These are phyloP conservation scores for Leccinum disarticulatum DNA, from an alignment of 768 basidiomycete genomes.

Conservation along the genomic window DNA sequence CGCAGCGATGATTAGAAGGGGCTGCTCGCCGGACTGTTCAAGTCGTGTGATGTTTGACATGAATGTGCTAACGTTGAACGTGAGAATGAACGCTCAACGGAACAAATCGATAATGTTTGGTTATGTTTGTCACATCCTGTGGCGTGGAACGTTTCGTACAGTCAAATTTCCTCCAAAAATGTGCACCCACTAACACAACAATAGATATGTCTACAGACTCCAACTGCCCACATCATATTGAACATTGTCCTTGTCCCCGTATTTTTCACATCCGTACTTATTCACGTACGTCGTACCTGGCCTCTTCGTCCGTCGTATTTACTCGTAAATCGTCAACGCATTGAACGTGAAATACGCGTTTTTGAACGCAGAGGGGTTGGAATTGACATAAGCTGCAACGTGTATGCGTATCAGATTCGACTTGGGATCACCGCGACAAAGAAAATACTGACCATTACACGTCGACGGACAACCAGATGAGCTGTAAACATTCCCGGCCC, in stretches of 20 bases:
- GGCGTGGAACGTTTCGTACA: no score
- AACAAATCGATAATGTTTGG: no score
- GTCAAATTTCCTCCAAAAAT: no score
- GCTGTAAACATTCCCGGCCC: constrained; percentile 30
- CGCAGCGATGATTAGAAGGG: background rate
- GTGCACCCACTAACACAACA: no score
- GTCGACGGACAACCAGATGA: constrained; percentile 28
- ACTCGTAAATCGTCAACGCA: constrained; percentile 37
- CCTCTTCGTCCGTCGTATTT: background rate
- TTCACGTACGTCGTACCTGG: background rate
- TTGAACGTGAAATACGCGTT: constrained; percentile 44
- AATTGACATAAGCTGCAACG: constrained; percentile 29
- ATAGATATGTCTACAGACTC: no score
- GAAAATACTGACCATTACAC: constrained; percentile 24
- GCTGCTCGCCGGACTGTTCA: background rate
- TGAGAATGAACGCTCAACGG: no score
- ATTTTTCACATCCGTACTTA: background rate
- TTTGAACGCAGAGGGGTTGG: constrained; percentile 39
- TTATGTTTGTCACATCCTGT: no score
- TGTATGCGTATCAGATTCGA: constrained; percentile 14
- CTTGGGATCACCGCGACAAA: background rate
- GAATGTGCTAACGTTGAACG: no score
- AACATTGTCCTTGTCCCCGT: background rate
- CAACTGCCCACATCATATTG: background rate
- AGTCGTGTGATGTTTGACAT: background rate